These are phyloP conservation scores for Rutstroemia sp. DNA, from an alignment of 2,329 filamentous ascomycete species.

Conservation along the genomic window DNA sequence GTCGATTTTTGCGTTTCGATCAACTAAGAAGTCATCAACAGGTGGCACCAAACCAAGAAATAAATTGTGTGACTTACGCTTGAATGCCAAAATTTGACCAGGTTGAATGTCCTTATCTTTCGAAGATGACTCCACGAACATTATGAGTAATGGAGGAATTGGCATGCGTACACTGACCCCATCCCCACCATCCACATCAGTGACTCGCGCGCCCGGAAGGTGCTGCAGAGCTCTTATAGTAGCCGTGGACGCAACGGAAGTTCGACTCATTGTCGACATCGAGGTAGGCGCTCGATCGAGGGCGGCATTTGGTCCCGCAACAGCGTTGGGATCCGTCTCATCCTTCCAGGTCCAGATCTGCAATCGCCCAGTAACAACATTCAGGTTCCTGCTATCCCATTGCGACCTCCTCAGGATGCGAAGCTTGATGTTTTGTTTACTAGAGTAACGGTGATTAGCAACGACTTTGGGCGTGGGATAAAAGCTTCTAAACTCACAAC, in stretches of 20 bases:
- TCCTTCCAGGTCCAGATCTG: constrained; percentile 1
- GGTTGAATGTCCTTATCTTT: neutral
- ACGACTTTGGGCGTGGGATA: neutral
- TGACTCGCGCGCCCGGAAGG: neutral
- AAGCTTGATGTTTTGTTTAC: neutral
- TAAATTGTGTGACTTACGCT: neutral
- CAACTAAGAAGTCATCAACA: neutral
- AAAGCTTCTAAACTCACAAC: neutral
- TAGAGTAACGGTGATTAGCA: neutral
- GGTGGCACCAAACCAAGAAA: neutral
- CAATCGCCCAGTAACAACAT: neutral
- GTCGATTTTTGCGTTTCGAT: neutral
- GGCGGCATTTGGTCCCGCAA: neutral
- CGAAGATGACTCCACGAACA: constrained; percentile 3
- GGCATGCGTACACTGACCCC: neutral
- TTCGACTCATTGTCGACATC: neutral
- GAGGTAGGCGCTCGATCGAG: neutral
- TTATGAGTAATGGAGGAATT: neutral
- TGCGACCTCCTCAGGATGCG: neutral
- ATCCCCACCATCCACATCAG: neutral
- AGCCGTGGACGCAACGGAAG: neutral
- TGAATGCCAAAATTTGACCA: constrained; percentile 3
- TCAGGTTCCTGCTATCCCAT: neutral
- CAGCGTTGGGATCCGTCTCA: neutral
- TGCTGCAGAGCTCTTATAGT: neutral